phyloP scores from a whole-genome alignment of 2,329 filamentous ascomycete species.

The Thelonectria blattea region DNA sequence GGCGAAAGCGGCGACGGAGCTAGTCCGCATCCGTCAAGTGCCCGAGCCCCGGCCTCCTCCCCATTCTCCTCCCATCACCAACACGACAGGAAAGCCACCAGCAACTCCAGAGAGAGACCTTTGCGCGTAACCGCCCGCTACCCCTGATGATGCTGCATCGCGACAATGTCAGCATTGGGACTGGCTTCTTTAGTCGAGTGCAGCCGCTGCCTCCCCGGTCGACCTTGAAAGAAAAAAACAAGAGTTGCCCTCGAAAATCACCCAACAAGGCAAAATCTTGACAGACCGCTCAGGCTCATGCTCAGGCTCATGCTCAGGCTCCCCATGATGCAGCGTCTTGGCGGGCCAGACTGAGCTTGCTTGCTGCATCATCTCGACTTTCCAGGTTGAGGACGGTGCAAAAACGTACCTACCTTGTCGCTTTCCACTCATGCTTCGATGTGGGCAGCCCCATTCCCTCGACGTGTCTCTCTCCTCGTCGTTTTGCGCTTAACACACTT shows the following conservation, averaged over 20 bases:
- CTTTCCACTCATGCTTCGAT: not conserved
- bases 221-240: not conserved
- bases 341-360: too few species aligned
- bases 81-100: constrained; percentile 1
- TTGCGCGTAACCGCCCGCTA: not conserved
- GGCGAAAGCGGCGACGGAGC: constrained; percentile 7
- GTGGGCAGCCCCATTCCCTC: constrained; percentile 26
- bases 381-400: not conserved
- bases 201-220: not conserved
- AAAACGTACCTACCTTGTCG: constrained; percentile 6
- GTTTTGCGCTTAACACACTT: constrained; percentile 10
- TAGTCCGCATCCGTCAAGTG: constrained; percentile 11
- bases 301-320: not conserved
- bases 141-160: not conserved
- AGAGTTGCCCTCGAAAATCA: too few species aligned
- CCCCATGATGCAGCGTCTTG: not conserved
- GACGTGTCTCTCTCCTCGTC: constrained; percentile 29
- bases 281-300: not conserved
- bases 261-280: not conserved
- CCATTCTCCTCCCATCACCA: not conserved
- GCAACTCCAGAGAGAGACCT: not conserved
- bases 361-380: not conserved
- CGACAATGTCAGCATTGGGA: not conserved
- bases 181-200: not conserved
- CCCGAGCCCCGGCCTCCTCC: constrained; percentile 7